Percentiles rank a stretch among this genome's conserved stretches.
These are phyloP conservation scores for Straminergon stramineum DNA, from an alignment of 225 moss, liverwort and hornwort genomes.

Conservation along the genomic window DNA sequence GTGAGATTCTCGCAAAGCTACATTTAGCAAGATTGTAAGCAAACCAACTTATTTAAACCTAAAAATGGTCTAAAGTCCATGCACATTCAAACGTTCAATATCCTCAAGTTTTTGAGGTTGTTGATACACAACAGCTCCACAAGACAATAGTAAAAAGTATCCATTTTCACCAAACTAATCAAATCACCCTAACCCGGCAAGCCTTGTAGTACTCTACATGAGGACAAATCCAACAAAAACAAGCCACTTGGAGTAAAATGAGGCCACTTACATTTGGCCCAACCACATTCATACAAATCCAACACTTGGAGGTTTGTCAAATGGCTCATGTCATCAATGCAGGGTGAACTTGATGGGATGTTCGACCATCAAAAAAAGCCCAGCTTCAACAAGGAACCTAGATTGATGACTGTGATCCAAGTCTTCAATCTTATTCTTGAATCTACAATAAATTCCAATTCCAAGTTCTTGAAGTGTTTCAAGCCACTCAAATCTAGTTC, in stretches of 20 bases:
- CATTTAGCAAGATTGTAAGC: no score
- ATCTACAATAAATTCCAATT: not conserved
- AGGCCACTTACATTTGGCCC: not conserved
- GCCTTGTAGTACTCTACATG: accelerated
- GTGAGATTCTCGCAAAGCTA: no score
- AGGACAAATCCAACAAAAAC: not conserved
- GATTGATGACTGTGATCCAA: no score
- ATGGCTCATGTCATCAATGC: not conserved
- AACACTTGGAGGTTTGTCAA: not conserved
- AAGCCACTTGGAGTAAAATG: not conserved
- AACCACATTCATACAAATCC: accelerated
- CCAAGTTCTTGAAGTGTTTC: not conserved
- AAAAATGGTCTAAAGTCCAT: no score
- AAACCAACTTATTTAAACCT: no score
- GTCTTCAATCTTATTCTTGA: no score
- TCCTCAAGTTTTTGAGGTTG: no score
- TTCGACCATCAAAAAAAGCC: not conserved
- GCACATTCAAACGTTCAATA: accelerated
- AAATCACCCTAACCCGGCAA: not conserved
- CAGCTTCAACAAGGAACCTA: not conserved
- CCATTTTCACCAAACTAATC: not conserved
- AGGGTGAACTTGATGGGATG: not conserved
- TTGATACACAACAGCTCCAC: no score
- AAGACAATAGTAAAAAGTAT: not conserved
- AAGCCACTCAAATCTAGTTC: not conserved